A percentile compares a stretch with the other conserved stretches of the same genome.
These are phyloP conservation scores for Penicillium macrosclerotiorum DNA, from an alignment of 495 filamentous ascomycete genomes.

Conservation along the genomic window DNA sequence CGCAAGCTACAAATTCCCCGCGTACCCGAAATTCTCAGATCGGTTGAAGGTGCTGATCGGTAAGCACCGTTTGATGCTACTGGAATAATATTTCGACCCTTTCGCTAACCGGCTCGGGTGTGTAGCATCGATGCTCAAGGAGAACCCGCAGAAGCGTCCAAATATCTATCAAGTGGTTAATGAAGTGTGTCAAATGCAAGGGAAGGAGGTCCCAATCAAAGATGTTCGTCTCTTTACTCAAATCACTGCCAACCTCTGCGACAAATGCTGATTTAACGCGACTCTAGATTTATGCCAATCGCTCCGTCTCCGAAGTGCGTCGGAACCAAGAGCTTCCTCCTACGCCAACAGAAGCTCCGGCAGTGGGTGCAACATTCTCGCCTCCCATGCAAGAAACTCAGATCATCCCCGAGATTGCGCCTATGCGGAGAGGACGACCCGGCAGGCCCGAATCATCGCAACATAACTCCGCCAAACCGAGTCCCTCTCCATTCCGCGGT, in stretches of 20 bases:
- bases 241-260: neutral
- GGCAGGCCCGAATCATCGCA: conserved; percentile 48
- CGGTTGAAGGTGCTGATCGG: conserved; percentile 87
- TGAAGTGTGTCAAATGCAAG: conserved; percentile 85
- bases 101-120: conserved; percentile 10
- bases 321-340: conserved; percentile 61
- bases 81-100: neutral
- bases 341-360: conserved; percentile 53
- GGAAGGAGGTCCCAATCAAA: conserved; percentile 82
- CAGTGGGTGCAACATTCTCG: conserved; percentile 69
- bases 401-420: conserved; percentile 83
- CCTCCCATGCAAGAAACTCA: conserved; percentile 63
- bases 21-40: conserved; percentile 85
- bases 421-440: conserved; percentile 89
- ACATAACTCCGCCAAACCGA: conserved; percentile 55
- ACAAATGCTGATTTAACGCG: conserved; percentile 11
- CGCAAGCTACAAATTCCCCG: conserved; percentile 89
- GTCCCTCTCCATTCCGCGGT: conserved; percentile 69
- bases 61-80: conserved; percentile 42
- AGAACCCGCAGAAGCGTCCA: conserved; percentile 76
- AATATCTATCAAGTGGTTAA: conserved; percentile 91
- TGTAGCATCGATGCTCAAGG: conserved; percentile 84
- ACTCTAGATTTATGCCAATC: conserved; percentile 75
- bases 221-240: conserved; percentile 67
- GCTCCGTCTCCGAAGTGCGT: conserved; percentile 61